Evolutionary conservation across 2,329 filamentous ascomycete species (phyloP).

Genomic region (Lomentospora prolificans): DNA sequence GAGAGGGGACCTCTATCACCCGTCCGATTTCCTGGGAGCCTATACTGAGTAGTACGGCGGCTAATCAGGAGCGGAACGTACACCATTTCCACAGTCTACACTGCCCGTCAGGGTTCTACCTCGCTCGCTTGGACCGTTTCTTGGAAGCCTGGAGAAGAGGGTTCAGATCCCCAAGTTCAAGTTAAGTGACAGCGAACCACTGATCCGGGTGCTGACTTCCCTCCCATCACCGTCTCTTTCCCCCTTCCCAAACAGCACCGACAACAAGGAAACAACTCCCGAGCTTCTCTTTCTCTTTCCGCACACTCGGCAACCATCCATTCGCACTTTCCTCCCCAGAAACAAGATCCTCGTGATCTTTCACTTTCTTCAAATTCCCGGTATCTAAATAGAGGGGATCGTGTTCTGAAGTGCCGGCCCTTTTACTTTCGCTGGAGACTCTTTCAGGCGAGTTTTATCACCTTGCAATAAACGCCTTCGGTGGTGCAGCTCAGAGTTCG

Average conservation of each 20-base stretch:
- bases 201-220: not conserved
- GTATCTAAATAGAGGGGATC: too few species aligned
- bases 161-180: not conserved
- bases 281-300: not conserved
- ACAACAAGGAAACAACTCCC: not conserved
- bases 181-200: not conserved
- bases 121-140: not conserved
- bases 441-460: too few species aligned
- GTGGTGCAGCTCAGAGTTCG: too few species aligned
- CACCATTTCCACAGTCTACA: not conserved
- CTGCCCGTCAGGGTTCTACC: not conserved
- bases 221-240: not conserved
- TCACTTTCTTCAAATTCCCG: too few species aligned
- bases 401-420: too few species aligned
- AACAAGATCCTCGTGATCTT: too few species aligned
- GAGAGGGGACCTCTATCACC: not conserved
- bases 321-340: too few species aligned
- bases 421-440: too few species aligned
- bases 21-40: not conserved
- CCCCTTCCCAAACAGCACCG: not conserved
- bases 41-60: not conserved
- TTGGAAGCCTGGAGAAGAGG: not conserved
- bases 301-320: too few species aligned
- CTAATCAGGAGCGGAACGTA: not conserved
- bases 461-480: too few species aligned